Evolutionary conservation across 106 monocot species (phyloP).

Genomic region (Hemerocallis citrina): DNA sequence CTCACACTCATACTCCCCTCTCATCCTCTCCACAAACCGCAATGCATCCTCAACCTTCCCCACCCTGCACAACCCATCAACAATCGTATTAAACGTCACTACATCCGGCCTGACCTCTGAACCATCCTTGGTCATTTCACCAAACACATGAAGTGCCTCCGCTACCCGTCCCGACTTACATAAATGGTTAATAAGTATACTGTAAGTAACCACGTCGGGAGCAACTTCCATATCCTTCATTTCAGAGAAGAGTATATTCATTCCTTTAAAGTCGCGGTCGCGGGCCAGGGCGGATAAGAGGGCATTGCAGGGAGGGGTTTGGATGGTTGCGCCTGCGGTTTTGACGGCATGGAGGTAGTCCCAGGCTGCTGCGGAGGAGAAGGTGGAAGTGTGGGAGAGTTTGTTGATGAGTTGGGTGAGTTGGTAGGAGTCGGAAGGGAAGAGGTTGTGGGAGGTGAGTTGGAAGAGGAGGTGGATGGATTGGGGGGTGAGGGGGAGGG

Average conservation of each 20-base stretch:
- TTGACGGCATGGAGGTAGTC: constrained; percentile 41
- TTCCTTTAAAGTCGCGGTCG: constrained; percentile 28
- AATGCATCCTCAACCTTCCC: constrained; percentile 43
- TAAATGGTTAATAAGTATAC: constrained; percentile 54
- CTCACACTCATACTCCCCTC: neutral
- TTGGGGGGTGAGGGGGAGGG: constrained; percentile 6
- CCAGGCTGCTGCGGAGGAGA: constrained; percentile 25
- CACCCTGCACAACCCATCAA: constrained; percentile 68
- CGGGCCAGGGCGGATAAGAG: constrained; percentile 48
- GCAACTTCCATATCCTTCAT: constrained; percentile 41
- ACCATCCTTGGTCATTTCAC: constrained; percentile 27
- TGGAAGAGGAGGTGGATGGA: constrained; percentile 12
- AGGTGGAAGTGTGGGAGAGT: constrained; percentile 28
- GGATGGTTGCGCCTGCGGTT: constrained; percentile 9
- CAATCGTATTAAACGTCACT: constrained; percentile 43
- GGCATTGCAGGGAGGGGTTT: constrained; percentile 36
- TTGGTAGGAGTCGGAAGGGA: constrained; percentile 21
- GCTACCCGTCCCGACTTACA: constrained; percentile 41
- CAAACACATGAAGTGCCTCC: constrained; percentile 52
- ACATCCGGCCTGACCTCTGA: constrained; percentile 30
- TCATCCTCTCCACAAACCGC: constrained; percentile 36
- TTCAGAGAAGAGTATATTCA: constrained; percentile 41
- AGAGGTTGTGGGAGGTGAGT: constrained; percentile 14
- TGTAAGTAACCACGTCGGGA: constrained; percentile 33
- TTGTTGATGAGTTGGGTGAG: constrained; percentile 28